These are phyloP conservation scores for Kwoniella mangroviensis DNA, from an alignment of 768 basidiomycete species.

Conservation along the genomic window DNA sequence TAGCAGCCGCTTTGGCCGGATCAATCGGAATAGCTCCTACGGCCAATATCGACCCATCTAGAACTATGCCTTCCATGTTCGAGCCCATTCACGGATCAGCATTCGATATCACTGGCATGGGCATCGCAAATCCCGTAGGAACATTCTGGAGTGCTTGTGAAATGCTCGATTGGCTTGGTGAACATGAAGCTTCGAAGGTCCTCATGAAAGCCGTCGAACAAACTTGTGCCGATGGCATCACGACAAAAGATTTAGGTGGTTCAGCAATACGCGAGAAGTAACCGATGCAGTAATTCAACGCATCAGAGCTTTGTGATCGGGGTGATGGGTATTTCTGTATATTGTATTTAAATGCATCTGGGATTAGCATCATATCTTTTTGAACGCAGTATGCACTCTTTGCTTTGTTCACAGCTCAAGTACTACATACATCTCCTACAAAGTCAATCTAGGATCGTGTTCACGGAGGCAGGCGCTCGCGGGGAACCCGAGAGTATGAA, in stretches of 20 bases:
- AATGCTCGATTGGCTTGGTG: constrained; percentile 63
- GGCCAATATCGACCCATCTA: constrained; percentile 61
- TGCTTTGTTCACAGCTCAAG: no score
- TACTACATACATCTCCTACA: no score
- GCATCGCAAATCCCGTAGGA: constrained; percentile 65
- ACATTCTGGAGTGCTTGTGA: constrained; percentile 66
- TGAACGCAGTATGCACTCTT: no score
- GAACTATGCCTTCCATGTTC: constrained; percentile 63
- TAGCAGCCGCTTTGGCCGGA: constrained; percentile 64
- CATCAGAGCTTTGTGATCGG: background rate
- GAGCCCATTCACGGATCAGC: constrained; percentile 68
- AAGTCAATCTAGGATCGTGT: no score
- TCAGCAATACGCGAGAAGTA: constrained; percentile 31
- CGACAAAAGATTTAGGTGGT: constrained; percentile 41
- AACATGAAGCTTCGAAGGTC: constrained; percentile 56
- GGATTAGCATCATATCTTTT: no score
- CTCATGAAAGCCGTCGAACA: constrained; percentile 34
- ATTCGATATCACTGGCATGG: constrained; percentile 66
- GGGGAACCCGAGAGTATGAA: no score
- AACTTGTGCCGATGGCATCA: constrained; percentile 33
- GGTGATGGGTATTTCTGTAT: no score
- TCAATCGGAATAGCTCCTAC: constrained; percentile 67
- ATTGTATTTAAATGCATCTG: no score
- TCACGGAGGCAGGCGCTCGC: no score
- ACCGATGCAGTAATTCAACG: constrained; percentile 32